Conservation (phyloP, 345 rosid genomes). For the Clarkia xantiana region DNA sequence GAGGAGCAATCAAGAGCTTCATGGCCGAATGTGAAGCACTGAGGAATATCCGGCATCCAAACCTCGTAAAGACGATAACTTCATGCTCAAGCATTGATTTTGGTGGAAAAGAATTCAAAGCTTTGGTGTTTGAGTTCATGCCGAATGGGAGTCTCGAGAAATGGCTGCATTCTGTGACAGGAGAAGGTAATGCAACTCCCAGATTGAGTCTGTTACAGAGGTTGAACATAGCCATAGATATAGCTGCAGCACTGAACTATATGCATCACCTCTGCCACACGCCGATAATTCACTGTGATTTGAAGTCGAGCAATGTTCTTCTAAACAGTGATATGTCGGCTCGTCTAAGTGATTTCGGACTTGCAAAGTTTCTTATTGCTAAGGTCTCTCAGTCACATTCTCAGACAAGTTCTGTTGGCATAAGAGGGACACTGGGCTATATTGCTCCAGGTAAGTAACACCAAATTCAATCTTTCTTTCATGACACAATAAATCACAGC, state of each 20-base stretch:
- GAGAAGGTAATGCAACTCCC: too few relatives aligned
- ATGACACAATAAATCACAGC: too few relatives aligned
- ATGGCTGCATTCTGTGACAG: constrained; percentile 8
- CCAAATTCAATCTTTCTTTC: too few relatives aligned
- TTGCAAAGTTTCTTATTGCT: not conserved
- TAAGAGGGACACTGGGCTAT: too few relatives aligned
- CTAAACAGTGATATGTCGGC: constrained; percentile 1
- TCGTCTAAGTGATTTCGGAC: constrained; percentile 13
- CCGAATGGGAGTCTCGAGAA: constrained; percentile 10
- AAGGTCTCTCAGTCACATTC: not conserved
- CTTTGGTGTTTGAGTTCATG: constrained; percentile 17
- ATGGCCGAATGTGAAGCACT: constrained; percentile 11
- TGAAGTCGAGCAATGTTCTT: too few relatives aligned
- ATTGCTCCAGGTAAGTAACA: constrained; percentile 22
- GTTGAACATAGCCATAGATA: too few relatives aligned
- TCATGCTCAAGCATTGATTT: constrained; percentile 10
- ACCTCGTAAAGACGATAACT: constrained; percentile 11
- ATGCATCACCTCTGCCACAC: too few relatives aligned
- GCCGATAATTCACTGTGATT: too few relatives aligned
- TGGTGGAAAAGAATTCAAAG: constrained; percentile 15
- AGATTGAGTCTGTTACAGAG: too few relatives aligned
- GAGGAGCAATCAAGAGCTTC: constrained; percentile 12
- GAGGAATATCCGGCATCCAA: constrained; percentile 11
- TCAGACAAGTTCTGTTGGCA: constrained; percentile 1
- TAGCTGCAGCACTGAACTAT: too few relatives aligned